Evolutionary conservation across 2,329 filamentous ascomycete genomes (phyloP).

Genomic region (Hypoxylon sp.): DNA sequence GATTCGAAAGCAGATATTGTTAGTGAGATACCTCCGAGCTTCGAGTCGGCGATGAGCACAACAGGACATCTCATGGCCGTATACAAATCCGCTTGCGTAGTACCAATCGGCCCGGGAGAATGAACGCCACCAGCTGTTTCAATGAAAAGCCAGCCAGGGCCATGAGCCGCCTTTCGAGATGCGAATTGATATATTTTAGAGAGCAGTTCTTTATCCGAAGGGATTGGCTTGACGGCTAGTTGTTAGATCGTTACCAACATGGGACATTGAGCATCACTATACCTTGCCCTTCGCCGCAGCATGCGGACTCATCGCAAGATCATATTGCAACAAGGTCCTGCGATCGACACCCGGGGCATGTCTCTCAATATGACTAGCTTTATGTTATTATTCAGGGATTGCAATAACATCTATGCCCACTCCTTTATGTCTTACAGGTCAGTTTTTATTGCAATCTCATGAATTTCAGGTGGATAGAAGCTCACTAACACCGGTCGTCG

Average conservation of each 20-base stretch:
- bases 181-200: constrained; percentile 63
- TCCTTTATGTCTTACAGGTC: constrained; percentile 23
- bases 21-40: constrained; percentile 83
- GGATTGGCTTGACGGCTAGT: constrained; percentile 59
- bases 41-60: constrained; percentile 80
- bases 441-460: constrained; percentile 13
- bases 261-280: constrained; percentile 31
- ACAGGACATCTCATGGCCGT: constrained; percentile 80
- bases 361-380: constrained; percentile 71
- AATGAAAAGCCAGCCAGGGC: constrained; percentile 74
- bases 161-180: constrained; percentile 58
- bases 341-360: constrained; percentile 67
- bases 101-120: constrained; percentile 82
- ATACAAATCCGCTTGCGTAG: constrained; percentile 83
- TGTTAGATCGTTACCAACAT: constrained; percentile 28
- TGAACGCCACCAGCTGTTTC: constrained; percentile 89
- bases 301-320: constrained; percentile 83
- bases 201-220: constrained; percentile 67
- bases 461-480: not conserved
- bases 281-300: constrained; percentile 72
- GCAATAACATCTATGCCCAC: not conserved
- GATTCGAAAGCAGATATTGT: constrained; percentile 87
- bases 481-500: constrained; percentile 73
- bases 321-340: constrained; percentile 78
- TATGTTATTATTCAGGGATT: constrained; percentile 9